phyloP scores from a whole-genome alignment of 495 filamentous ascomycete species.

The Penicillium dipodomyicola region DNA sequence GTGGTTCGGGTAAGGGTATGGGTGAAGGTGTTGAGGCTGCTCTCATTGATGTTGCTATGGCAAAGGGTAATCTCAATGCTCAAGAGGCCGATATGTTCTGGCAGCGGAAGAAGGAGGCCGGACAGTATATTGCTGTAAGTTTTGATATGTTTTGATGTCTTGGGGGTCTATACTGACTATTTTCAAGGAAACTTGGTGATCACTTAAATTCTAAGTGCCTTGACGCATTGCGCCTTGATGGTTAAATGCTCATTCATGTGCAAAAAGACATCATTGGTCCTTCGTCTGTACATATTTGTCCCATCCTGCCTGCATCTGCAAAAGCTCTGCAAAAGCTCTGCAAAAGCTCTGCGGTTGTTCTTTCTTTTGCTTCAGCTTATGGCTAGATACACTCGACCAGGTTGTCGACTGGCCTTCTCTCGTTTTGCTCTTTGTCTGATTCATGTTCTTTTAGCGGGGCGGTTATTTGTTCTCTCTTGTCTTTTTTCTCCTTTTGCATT shows the following conservation, averaged over 20 bases:
- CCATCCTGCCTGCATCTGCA: conserved; percentile 1
- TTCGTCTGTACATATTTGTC: conserved; percentile 3
- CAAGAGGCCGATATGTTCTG: conserved; percentile 77
- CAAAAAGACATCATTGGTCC: neutral
- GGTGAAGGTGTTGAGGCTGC: conserved; percentile 90
- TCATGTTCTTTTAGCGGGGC: conserved; percentile 30
- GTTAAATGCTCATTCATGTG: neutral
- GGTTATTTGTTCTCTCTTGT: conserved; percentile 11
- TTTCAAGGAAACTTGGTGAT: conserved; percentile 40
- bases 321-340: conserved; percentile 6
- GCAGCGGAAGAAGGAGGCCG: conserved; percentile 76
- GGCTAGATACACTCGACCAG: neutral
- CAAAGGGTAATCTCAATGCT: conserved; percentile 69
- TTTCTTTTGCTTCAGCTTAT: neutral
- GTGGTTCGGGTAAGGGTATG: conserved; percentile 92
- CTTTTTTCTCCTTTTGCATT: neutral
- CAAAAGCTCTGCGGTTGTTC: neutral
- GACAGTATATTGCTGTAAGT: conserved; percentile 85
- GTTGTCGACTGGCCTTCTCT: neutral
- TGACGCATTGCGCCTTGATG: neutral
- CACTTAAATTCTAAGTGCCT: neutral
- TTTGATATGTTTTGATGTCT: neutral
- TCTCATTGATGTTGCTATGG: conserved; percentile 75
- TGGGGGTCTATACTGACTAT: conserved; percentile 13
- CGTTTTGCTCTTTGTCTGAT: neutral